Evolutionary conservation across 805 yeast genomes (phyloP).

Genomic region (Metschnikowia lunata): DNA sequence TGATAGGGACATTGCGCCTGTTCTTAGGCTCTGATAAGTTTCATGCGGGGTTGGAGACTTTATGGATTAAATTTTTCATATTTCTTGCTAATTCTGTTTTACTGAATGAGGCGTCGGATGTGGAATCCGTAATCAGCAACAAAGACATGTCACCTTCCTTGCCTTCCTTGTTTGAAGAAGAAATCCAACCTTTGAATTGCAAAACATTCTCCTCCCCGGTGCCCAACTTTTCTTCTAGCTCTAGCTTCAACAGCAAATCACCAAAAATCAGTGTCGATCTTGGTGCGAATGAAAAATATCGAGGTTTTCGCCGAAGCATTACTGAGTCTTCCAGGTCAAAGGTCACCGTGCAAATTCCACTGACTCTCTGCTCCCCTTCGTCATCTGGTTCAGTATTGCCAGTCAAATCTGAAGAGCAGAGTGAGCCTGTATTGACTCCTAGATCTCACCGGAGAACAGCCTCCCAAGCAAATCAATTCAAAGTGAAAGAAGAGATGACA

Average conservation of each 20-base stretch:
- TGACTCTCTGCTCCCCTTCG: not conserved
- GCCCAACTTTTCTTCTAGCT: slow-evolving; percentile 4
- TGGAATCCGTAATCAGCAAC: slow-evolving; percentile 19
- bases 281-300: slow-evolving; percentile 32
- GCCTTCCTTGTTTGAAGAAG: slow-evolving; percentile 6
- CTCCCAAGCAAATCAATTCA: too few species aligned
- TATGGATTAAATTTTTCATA: slow-evolving; percentile 40
- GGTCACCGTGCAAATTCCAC: slow-evolving; percentile 5
- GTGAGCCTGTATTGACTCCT: slow-evolving; percentile 24
- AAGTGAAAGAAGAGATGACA: too few species aligned
- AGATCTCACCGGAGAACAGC: slow-evolving; percentile 23
- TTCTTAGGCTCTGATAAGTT: slow-evolving; percentile 31
- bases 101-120: slow-evolving; percentile 23
- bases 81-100: slow-evolving; percentile 37
- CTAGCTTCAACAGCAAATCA: not conserved
- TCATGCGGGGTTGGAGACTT: slow-evolving; percentile 28
- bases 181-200: slow-evolving; percentile 24
- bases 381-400: slow-evolving; percentile 14
- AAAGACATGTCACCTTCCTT: not conserved
- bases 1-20: slow-evolving; percentile 35
- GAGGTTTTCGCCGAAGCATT: slow-evolving; percentile 38
- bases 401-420: slow-evolving; percentile 10
- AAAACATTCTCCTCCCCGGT: slow-evolving; percentile 7
- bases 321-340: slow-evolving; percentile 8
- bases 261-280: slow-evolving; percentile 24